Conservation (phyloP, 2,329 filamentous ascomycete genomes). For the Rhinocladiella similis region DNA sequence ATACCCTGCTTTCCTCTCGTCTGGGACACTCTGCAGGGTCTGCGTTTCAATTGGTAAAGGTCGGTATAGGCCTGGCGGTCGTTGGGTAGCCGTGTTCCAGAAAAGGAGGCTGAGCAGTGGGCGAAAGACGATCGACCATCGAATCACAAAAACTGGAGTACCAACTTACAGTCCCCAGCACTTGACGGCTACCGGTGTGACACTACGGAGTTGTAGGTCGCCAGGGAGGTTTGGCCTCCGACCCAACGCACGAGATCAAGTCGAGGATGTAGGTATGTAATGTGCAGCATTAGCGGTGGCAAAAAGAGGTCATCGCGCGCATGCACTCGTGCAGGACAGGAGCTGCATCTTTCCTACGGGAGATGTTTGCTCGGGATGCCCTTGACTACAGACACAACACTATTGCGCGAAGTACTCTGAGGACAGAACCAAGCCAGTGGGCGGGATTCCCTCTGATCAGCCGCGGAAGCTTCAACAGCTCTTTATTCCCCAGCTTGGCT, state of each 20-base stretch:
- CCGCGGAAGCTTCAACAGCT: neutral
- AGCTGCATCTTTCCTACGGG: too few relatives aligned
- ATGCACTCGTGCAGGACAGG: too few relatives aligned
- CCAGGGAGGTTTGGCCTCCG: neutral
- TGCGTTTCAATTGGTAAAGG: neutral
- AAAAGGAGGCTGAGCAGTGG: neutral
- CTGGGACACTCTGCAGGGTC: slow-evolving; percentile 4
- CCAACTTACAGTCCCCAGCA: neutral
- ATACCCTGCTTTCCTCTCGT: neutral
- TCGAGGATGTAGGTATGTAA: neutral
- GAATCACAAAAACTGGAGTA: neutral
- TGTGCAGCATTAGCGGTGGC: neutral
- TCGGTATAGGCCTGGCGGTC: neutral
- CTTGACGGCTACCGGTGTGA: neutral
- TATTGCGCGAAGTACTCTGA: too few relatives aligned
- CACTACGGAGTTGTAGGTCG: neutral
- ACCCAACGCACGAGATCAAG: neutral
- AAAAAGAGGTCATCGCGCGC: neutral
- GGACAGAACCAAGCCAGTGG: neutral
- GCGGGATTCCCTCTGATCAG: neutral
- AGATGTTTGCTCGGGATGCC: too few relatives aligned
- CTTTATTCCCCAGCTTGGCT: neutral
- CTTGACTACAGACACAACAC: too few relatives aligned
- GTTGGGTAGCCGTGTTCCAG: neutral
- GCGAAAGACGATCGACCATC: neutral